Base-by-base conservation (phyloP, 768 basidiomycete species). In the Boletus coccyginus region DNA sequence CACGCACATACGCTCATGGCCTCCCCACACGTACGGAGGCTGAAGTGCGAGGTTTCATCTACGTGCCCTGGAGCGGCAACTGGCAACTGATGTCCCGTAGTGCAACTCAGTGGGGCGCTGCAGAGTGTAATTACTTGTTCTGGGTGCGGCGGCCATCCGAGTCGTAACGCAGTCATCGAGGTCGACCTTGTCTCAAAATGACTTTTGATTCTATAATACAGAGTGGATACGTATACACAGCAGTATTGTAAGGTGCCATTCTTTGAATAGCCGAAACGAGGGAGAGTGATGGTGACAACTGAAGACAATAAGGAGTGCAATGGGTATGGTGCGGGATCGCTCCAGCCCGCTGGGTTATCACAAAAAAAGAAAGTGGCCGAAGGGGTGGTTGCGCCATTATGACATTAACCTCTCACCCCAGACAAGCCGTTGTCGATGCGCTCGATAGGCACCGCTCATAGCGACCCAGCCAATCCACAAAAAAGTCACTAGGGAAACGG, bases 381-480 rank as follows among this genome's bases (percentile, higher is more conserved):
- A 27, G 35, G 3, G 7, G 35, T 14, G 45, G 42, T 32, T 24
- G 32, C 3, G 17, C 5, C 10, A 11, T 77, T 70, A 91, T 44
- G 84, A 87, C 80, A 90, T 87, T 54, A 92, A 75, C 50, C 84
- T 81, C 64, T 88, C 88, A 49, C 90, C 90, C 88, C 88, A 92
- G 14, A 92, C 82, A 21, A 90, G 80, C 41, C 87, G 75, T 63
- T 89, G 83, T 62, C 85, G 78, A 67, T 92, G 87, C 21, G 89
- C 90, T 38, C 85, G 77, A 57, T 88, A 86, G 27, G 82, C 88
- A 32, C 88, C 90, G 24, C 77, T 75, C 19, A 88, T 66, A 0
- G 83, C 81, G 32, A 85, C 78, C 80, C 80, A 87, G 27, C 79
- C 71, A 14, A 86, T 71, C 78, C 82, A 83, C 41, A 80, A 73